phyloP scores from a whole-genome alignment of 768 basidiomycete genomes.

The Neoboletus brunneissimus region DNA sequence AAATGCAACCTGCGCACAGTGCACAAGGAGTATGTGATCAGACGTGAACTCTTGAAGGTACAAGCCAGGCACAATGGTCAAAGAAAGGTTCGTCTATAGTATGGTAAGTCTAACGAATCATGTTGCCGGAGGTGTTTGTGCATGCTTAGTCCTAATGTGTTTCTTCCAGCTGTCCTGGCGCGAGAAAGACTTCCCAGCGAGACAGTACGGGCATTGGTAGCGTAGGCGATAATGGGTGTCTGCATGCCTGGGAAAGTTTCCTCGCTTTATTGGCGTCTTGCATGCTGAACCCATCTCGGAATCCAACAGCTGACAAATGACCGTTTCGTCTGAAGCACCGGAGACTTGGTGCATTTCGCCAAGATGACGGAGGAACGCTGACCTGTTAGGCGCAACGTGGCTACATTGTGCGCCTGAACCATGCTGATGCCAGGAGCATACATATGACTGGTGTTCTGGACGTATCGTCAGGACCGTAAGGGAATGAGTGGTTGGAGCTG shows the following conservation, averaged over 20 bases:
- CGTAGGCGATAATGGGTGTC: conserved; percentile 20
- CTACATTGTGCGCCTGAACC: not conserved
- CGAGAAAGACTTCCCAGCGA: conserved; percentile 15
- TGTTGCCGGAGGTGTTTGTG: not conserved
- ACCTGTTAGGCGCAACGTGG: not conserved
- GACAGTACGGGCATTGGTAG: conserved; percentile 14
- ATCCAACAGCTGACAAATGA: conserved; percentile 13
- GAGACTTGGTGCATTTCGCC: conserved; percentile 7
- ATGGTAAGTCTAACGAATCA: not conserved
- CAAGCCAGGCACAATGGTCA: not conserved
- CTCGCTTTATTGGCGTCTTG: not conserved
- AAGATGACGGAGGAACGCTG: conserved; percentile 19
- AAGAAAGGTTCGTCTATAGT: not conserved
- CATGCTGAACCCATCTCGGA: conserved; percentile 6
- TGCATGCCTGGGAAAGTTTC: conserved; percentile 16
- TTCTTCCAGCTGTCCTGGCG: conserved; percentile 17
- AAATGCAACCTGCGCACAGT: too few relatives aligned
- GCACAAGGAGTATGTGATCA: not conserved
- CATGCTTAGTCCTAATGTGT: conserved; percentile 16
- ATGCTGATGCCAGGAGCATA: conserved; percentile 14
- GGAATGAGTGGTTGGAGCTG: not conserved
- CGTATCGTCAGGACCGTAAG: not conserved
- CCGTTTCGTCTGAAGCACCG: not conserved
- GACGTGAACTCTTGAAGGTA: not conserved
- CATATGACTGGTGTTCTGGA: not conserved